phyloP scores from a whole-genome alignment of 495 filamentous ascomycete species.

The Penicillium mononematosum region DNA sequence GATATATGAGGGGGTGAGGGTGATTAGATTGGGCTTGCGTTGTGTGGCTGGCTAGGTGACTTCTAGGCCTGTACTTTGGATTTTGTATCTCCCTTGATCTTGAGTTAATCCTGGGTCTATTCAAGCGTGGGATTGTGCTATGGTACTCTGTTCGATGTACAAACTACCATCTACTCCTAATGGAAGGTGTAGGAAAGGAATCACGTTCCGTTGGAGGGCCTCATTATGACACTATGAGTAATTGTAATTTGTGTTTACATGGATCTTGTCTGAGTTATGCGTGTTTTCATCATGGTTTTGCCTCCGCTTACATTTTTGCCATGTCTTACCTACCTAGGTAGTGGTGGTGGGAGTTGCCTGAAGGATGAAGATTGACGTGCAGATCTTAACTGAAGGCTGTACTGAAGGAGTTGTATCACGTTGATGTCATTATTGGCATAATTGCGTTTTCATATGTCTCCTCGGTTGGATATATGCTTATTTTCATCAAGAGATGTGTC shows the following conservation, averaged over 20 bases:
- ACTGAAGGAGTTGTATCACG: not conserved
- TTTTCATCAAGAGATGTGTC: not conserved
- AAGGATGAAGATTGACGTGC: not conserved
- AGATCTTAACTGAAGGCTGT: not conserved
- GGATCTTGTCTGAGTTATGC: slow-evolving; percentile 2
- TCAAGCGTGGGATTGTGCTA: not conserved
- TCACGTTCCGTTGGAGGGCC: slow-evolving; percentile 6
- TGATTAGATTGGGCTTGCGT: not conserved
- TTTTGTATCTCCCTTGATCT: not conserved
- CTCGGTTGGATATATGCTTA: not conserved
- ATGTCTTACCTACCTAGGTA: not conserved
- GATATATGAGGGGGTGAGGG: not conserved
- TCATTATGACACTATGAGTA: slow-evolving; percentile 22
- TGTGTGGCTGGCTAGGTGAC: not conserved
- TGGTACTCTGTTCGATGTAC: not conserved
- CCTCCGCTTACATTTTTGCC: not conserved
- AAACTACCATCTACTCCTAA: not conserved
- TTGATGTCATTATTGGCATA: slow-evolving; percentile 8
- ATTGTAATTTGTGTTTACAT: not conserved
- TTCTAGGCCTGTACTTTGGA: slow-evolving; percentile 1
- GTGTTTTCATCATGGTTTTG: slow-evolving; percentile 22
- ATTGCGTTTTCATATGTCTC: not conserved
- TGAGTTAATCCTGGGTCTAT: not conserved
- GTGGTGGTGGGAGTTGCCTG: not conserved
- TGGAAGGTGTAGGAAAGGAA: slow-evolving; percentile 1